phyloP scores from a whole-genome alignment of 768 basidiomycete genomes.

The Coprinopsis strossmayeri region DNA sequence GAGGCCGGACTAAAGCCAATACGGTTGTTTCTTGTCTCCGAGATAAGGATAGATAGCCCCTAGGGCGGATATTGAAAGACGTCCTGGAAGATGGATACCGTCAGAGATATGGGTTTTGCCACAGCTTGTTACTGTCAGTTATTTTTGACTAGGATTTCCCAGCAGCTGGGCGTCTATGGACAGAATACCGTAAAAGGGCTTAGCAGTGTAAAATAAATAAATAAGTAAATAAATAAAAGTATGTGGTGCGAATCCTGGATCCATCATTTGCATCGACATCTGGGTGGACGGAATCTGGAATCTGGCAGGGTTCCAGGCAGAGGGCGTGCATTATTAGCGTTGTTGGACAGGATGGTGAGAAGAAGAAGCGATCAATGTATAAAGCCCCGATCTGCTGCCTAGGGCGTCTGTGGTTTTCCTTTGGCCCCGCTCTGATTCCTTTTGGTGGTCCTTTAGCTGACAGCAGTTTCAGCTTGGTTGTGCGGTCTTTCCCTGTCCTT shows the following conservation, averaged over 20 bases:
- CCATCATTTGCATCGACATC: background rate
- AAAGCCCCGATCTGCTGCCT: slow-evolving; percentile 4
- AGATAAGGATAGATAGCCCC: no score
- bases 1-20: no score
- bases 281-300: background rate
- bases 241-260: background rate
- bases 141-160: no score
- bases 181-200: background rate
- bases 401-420: background rate
- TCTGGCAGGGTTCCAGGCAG: no score
- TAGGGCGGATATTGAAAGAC: no score
- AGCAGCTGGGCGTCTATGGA: no score
- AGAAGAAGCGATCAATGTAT: slow-evolving; percentile 10
- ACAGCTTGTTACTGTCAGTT: no score
- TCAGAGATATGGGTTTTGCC: no score
- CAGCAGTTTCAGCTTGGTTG: background rate
- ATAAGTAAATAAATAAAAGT: background rate
- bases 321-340: no score
- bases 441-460: background rate
- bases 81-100: no score
- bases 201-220: background rate
- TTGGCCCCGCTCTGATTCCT: background rate
- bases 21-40: no score
- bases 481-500: slow-evolving; percentile 11
- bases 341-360: background rate